Base-by-base conservation (phyloP, 371 early-diverging fungal genomes). In the Lichtheimia ornata region DNA sequence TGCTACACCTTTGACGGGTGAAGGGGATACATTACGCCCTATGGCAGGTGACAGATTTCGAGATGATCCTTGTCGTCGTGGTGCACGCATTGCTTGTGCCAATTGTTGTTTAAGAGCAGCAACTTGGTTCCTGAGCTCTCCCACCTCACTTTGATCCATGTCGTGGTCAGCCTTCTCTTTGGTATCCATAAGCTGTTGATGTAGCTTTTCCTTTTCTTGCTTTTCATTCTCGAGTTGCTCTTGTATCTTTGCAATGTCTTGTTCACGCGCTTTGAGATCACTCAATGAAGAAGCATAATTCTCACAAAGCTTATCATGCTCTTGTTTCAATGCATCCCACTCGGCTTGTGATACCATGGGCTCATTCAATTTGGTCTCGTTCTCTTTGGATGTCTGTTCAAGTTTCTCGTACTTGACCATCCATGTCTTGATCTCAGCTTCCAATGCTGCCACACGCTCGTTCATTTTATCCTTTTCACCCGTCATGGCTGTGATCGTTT, bases 171-270 rank as follows among this genome's bases (percentile, higher is more conserved):
- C 63, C 25, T 62, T 64, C 25, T 76, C 74, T 14, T 63, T 56
- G 51, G 62, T 59, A 18, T 55, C 59, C 15, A 56, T 62, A 44
- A 64, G 28, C 47, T 47, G 40, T 24, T 53, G 60, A 24, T 61
- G 63, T 18, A 96, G 74, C 45, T 73, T 79, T 24, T 82, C 82
- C 13, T 88, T 88, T 63, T 90, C 90, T 22, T 88, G 86, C 61
- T 87, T 85, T 61, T 82, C 77, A 61, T 82, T 73, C 27, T 74
- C 69, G n/a, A 91, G 67, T 58, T 89, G 87, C 13, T 69, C 79
- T 15, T 82, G 82, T 3, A 94, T 72, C 51, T 75, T 75, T 18
- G 75, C 81, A 30, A 87, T 84, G 64, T 90, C 91, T 17, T 72
- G 76, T 14, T 88, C 88, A 49, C 88, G 73, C 13, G 74, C 64